These are phyloP conservation scores for Lichtheimia ornata DNA, from an alignment of 371 early-diverging fungal genomes.

Conservation along the genomic window DNA sequence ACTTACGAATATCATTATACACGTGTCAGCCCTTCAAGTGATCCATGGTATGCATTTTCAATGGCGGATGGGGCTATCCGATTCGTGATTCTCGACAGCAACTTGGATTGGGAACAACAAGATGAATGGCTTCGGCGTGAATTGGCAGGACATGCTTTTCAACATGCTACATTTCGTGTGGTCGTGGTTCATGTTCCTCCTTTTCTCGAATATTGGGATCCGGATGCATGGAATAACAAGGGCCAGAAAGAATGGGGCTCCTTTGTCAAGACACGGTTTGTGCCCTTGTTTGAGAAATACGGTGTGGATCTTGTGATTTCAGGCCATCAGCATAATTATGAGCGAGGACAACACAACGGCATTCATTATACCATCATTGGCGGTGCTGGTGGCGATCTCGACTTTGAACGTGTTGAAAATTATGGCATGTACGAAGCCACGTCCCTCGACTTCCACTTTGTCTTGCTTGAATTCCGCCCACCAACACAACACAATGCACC, in stretches of 20 bases:
- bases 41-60: slow-evolving; percentile 66
- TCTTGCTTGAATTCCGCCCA: slow-evolving; percentile 51
- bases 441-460: slow-evolving; percentile 58
- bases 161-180: slow-evolving; percentile 62
- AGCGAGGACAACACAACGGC: slow-evolving; percentile 58
- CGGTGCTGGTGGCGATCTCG: slow-evolving; percentile 76
- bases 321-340: slow-evolving; percentile 85
- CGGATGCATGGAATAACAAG: slow-evolving; percentile 65
- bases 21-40: slow-evolving; percentile 26
- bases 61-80: slow-evolving; percentile 60
- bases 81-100: slow-evolving; percentile 73
- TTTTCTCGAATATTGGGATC: slow-evolving; percentile 81
- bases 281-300: slow-evolving; percentile 64
- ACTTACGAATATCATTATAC: slow-evolving; percentile 48
- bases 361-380: slow-evolving; percentile 71
- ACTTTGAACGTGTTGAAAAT: slow-evolving; percentile 67
- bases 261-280: slow-evolving; percentile 68
- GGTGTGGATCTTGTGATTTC: slow-evolving; percentile 77
- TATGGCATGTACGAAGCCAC: slow-evolving; percentile 64
- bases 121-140: slow-evolving; percentile 65
- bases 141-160: slow-evolving; percentile 54
- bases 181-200: slow-evolving; percentile 82
- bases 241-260: slow-evolving; percentile 74
- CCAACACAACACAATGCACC: background rate
- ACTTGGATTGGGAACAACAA: slow-evolving; percentile 63